Evolutionary conservation across 148 eudicot species (phyloP).

Genomic region (Amaranthus cruentus): DNA sequence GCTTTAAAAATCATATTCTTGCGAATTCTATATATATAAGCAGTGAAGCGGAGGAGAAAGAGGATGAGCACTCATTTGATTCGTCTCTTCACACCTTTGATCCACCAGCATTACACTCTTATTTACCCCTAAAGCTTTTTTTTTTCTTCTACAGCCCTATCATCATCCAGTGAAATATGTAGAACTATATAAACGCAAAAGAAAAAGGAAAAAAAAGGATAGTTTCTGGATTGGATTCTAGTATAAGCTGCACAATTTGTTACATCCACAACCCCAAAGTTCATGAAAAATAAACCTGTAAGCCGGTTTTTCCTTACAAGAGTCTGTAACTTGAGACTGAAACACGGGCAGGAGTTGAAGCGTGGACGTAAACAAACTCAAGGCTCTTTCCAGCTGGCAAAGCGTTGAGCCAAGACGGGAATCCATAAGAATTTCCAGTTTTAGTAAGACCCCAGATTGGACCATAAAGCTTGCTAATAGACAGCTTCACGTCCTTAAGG

Average conservation of each 20-base stretch:
- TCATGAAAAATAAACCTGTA: conserved; percentile 25
- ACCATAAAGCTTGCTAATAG: conserved; percentile 68
- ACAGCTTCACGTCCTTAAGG: conserved; percentile 53
- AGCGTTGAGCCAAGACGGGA: conserved; percentile 72
- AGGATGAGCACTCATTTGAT: conserved; percentile 87
- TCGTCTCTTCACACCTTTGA: conserved; percentile 94
- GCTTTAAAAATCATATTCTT: conserved; percentile 2
- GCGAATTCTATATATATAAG: conserved; percentile 27
- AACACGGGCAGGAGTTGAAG: conserved; percentile 55
- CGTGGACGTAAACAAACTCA: conserved; percentile 83
- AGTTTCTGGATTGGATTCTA: conserved; percentile 26
- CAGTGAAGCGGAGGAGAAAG: conserved; percentile 62
- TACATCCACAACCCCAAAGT: conserved; percentile 24
- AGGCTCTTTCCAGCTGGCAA: conserved; percentile 75
- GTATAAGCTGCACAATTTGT: conserved; percentile 58
- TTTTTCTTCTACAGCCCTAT: conserved; percentile 30
- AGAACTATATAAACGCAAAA: conserved; percentile 13
- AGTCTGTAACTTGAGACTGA: conserved; percentile 65
- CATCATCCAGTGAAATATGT: conserved; percentile 18
- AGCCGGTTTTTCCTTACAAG: conserved; percentile 23
- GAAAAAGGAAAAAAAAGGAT: conserved; percentile 17
- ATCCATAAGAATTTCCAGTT: conserved; percentile 46
- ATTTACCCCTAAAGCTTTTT: conserved; percentile 29
- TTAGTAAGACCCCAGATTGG: conserved; percentile 84
- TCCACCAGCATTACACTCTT: conserved; percentile 45